Evolutionary conservation across 1,284 basidiomycete species (phyloP).

Genomic region (Laetiporus sulphureus): DNA sequence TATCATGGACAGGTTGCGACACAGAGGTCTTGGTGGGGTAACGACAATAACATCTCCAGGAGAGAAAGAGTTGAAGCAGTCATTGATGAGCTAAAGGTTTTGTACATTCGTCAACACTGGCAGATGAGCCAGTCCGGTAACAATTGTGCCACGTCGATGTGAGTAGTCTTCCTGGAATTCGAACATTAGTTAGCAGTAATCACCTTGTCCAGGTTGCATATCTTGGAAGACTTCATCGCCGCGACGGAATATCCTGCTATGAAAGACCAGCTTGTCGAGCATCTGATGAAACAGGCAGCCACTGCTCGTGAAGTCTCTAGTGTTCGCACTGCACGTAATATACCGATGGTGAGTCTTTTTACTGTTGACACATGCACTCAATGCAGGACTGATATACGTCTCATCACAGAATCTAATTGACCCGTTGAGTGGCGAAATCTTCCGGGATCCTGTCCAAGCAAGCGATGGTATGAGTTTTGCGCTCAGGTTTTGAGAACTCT

Average conservation of each 20-base stretch:
- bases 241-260: not conserved
- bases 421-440: constrained; percentile 7
- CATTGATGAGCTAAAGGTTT: not conserved
- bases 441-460: constrained; percentile 4
- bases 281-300: not conserved
- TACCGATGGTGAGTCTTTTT: not conserved
- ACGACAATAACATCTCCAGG: no score
- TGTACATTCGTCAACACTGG: not conserved
- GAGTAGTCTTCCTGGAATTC: no score
- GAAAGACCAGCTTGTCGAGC: constrained; percentile 1
- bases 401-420: constrained; percentile 4
- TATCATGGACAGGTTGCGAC: no score
- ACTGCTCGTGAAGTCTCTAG: not conserved
- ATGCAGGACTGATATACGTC: not conserved
- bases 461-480: constrained; percentile 10
- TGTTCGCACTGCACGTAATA: not conserved
- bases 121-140: no score
- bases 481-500: no score
- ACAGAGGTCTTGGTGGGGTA: no score
- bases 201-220: not conserved
- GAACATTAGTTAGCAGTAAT: no score
- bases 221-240: constrained; percentile 5
- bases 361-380: not conserved
- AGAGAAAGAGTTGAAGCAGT: no score
- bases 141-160: no score